A percentile compares a stretch with the other conserved stretches of the same genome.
Evolutionary conservation across 2,329 filamentous ascomycete genomes (phyloP).

Genomic region (Pseudogymnoascus sp.): DNA sequence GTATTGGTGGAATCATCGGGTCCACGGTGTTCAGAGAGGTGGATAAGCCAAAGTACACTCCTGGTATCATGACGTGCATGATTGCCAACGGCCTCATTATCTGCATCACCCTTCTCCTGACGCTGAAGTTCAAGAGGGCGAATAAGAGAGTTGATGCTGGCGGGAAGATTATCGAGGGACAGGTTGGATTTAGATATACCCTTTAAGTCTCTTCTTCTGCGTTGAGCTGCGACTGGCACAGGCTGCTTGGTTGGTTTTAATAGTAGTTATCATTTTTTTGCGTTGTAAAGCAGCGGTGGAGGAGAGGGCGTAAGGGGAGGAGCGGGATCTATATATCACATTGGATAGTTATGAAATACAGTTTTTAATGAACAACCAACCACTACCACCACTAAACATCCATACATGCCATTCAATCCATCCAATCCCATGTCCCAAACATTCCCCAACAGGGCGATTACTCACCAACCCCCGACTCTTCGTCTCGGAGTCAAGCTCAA

Average conservation of each 20-base stretch:
- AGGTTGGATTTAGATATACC: conserved; percentile 24
- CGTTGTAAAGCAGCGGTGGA: neutral
- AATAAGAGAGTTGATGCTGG: conserved; percentile 26
- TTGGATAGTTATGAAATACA: neutral
- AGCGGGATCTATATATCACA: neutral
- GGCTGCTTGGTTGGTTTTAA: neutral
- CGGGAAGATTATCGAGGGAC: conserved; percentile 25
- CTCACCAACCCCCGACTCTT: neutral
- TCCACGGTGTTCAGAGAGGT: conserved; percentile 60
- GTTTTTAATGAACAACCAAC: neutral
- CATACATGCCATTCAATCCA: no score
- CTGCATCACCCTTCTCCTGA: conserved; percentile 18
- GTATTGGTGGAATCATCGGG: conserved; percentile 70
- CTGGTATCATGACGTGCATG: conserved; percentile 14
- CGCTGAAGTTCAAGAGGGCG: conserved; percentile 20
- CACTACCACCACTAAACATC: no score
- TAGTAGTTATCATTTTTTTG: neutral
- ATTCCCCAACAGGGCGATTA: neutral
- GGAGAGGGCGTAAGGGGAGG: neutral
- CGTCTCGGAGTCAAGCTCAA: no score
- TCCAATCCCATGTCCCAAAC: no score
- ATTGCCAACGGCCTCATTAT: conserved; percentile 18
- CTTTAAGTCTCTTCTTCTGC: neutral
- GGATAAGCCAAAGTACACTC: conserved; percentile 44
- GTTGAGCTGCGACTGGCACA: neutral